Evolutionary conservation across 2,329 filamentous ascomycete species (phyloP).

Genomic region (Sporothrix schenckii): DNA sequence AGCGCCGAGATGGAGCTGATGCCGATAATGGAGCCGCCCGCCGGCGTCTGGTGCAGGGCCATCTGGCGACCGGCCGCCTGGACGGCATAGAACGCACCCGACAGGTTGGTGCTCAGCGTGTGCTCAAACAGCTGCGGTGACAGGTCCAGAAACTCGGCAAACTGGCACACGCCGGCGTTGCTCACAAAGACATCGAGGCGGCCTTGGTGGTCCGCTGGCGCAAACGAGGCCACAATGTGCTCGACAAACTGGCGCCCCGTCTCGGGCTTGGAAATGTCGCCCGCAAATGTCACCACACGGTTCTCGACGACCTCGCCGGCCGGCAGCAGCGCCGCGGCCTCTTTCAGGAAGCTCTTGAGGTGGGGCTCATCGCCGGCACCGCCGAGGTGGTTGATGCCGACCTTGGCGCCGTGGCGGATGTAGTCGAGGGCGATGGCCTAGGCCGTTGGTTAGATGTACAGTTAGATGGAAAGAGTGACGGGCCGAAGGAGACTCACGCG

Average conservation of each 20-base stretch:
- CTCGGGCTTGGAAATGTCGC: slow-evolving; percentile 31
- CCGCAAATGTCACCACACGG: slow-evolving; percentile 26
- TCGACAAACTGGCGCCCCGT: slow-evolving; percentile 30
- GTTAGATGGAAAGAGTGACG: not conserved
- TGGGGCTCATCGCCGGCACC: slow-evolving; percentile 31
- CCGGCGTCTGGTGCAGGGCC: slow-evolving; percentile 61
- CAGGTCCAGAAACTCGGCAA: slow-evolving; percentile 81
- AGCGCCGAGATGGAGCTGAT: slow-evolving; percentile 56
- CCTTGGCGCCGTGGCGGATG: slow-evolving; percentile 33
- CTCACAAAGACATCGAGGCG: slow-evolving; percentile 78
- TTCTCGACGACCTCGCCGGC: not conserved
- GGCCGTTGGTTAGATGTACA: not conserved
- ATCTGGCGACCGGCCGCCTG: slow-evolving; percentile 86
- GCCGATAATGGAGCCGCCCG: slow-evolving; percentile 72
- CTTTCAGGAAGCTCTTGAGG: slow-evolving; percentile 28
- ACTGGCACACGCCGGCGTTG: slow-evolving; percentile 87
- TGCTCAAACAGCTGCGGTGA: slow-evolving; percentile 68
- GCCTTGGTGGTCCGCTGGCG: slow-evolving; percentile 38
- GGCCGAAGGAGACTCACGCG: slow-evolving; percentile 21
- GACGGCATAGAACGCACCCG: slow-evolving; percentile 83
- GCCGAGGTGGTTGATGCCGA: slow-evolving; percentile 34
- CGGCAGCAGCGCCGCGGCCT: slow-evolving; percentile 24
- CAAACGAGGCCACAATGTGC: slow-evolving; percentile 37
- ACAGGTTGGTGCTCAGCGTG: slow-evolving; percentile 79
- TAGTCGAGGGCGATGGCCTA: slow-evolving; percentile 35